phyloP scores from a whole-genome alignment of 169 alveolate species.

The Pseudocohnilembus persalinus region DNA sequence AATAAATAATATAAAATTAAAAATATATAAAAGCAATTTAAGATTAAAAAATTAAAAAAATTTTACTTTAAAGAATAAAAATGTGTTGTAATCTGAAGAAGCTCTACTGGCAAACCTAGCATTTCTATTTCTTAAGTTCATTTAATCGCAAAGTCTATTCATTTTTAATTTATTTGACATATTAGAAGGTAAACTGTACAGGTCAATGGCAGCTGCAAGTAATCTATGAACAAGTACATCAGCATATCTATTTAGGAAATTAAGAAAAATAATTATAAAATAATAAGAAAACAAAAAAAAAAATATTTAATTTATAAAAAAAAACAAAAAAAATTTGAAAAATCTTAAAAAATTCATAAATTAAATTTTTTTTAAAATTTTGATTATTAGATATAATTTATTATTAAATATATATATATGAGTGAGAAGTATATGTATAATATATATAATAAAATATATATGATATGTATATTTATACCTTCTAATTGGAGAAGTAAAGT shows the following conservation, averaged over 20 bases:
- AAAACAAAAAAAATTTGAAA: no score
- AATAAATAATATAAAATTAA: not conserved
- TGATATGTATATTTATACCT: constrained; percentile 3
- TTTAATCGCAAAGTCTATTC: constrained; percentile 88
- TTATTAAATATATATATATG: no score
- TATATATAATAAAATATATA: no score
- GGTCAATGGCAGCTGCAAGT: constrained; percentile 89
- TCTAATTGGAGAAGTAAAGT: constrained; percentile 99
- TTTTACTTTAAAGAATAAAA: constrained; percentile 80
- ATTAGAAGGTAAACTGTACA: constrained; percentile 77
- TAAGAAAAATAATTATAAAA: no score
- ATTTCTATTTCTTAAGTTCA: constrained; percentile 90
- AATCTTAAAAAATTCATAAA: no score
- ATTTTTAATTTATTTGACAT: constrained; percentile 87
- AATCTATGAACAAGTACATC: constrained; percentile 97
- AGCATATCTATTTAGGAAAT: constrained; percentile 92
- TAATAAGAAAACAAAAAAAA: no score
- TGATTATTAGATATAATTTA: no score
- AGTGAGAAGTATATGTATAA: no score
- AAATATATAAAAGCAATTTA: not conserved
- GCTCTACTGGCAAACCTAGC: constrained; percentile 94
- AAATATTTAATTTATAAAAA: no score
- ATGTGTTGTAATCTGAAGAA: constrained; percentile 89
- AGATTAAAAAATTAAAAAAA: not conserved
- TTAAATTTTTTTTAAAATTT: no score